A percentile compares a stretch with the other conserved stretches of the same genome.
These are phyloP conservation scores for Melanogaster broomeanus DNA, from an alignment of 768 basidiomycete genomes.

Conservation along the genomic window DNA sequence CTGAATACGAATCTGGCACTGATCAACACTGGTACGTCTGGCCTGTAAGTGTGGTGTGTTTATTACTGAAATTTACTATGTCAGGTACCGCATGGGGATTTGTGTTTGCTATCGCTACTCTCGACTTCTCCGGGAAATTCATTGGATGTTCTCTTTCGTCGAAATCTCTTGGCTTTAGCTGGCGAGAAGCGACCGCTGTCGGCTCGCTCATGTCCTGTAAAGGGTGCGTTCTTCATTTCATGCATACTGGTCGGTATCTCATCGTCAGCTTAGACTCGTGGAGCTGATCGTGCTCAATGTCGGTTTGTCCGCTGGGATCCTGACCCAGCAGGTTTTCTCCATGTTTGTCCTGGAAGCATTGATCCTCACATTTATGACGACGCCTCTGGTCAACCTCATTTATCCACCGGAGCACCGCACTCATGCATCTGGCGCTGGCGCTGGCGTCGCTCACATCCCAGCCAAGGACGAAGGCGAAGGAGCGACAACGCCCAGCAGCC, in stretches of 20 bases:
- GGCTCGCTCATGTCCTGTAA: slow-evolving; percentile 96
- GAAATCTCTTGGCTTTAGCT: slow-evolving; percentile 65
- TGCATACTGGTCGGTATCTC: neutral
- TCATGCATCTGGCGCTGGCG: slow-evolving; percentile 40
- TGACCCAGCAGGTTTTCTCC: slow-evolving; percentile 80
- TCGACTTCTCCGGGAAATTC: slow-evolving; percentile 91
- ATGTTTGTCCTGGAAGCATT: slow-evolving; percentile 94
- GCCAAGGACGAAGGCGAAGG: neutral
- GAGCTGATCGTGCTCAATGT: slow-evolving; percentile 97
- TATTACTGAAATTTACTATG: neutral
- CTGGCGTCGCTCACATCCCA: neutral
- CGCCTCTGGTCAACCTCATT: slow-evolving; percentile 66
- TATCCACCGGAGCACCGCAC: slow-evolving; percentile 67
- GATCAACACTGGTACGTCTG: slow-evolving; percentile 63
- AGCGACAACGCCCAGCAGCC: neutral
- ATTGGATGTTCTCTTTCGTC: slow-evolving; percentile 78
- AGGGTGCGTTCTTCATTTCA: slow-evolving; percentile 55
- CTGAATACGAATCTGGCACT: slow-evolving; percentile 89
- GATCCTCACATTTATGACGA: slow-evolving; percentile 85
- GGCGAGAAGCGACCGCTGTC: slow-evolving; percentile 81
- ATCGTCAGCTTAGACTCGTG: slow-evolving; percentile 56
- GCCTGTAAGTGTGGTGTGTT: neutral
- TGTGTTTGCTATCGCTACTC: slow-evolving; percentile 70
- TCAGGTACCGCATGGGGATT: slow-evolving; percentile 85
- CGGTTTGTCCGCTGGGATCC: slow-evolving; percentile 76